Evolutionary conservation across 805 yeast species (phyloP).

Genomic region (Starmerella tilneyi): DNA sequence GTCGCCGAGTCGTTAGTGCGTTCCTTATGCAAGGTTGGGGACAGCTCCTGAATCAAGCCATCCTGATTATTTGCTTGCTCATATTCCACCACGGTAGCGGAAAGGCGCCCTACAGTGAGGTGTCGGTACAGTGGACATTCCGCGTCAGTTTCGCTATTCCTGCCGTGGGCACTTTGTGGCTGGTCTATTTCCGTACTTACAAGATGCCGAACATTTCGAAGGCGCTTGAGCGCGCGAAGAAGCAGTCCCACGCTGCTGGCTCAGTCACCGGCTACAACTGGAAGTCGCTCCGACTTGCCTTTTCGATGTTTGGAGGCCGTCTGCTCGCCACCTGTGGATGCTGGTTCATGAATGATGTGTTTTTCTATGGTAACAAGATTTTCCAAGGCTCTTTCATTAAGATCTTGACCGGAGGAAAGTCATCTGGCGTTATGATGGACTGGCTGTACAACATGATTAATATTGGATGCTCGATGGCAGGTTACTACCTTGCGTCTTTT

Average conservation of each 20-base stretch:
- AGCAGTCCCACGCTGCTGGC: conserved; percentile 14
- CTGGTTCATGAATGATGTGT: conserved; percentile 58
- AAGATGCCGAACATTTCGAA: conserved; percentile 32
- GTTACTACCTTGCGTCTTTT: conserved; percentile 50
- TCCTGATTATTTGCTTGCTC: conserved; percentile 26
- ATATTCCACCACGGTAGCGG: conserved; percentile 30
- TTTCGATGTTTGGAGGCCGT: conserved; percentile 30
- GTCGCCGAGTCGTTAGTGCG: conserved; percentile 32
- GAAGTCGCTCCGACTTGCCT: conserved; percentile 27
- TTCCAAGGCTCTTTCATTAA: conserved; percentile 36
- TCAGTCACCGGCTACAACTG: conserved; percentile 33
- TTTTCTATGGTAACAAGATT: conserved; percentile 55
- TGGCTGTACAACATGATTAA: conserved; percentile 37
- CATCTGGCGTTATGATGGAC: conserved; percentile 43
- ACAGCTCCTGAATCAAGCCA: conserved; percentile 29
- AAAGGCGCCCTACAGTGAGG: conserved; percentile 27
- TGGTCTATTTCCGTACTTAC: conserved; percentile 33
- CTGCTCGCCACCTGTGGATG: conserved; percentile 46
- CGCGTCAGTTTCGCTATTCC: conserved; percentile 33
- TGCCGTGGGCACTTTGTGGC: conserved; percentile 34
- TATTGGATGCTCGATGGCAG: conserved; percentile 68
- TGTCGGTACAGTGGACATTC: conserved; percentile 34
- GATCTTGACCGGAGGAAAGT: conserved; percentile 34
- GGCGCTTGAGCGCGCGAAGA: conserved; percentile 25
- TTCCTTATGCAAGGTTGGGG: conserved; percentile 33